A percentile compares a stretch with the other conserved stretches of the same genome.
phyloP scores from a whole-genome alignment of 1,284 basidiomycete genomes.

The Microbotryum silenes-acaulis region DNA sequence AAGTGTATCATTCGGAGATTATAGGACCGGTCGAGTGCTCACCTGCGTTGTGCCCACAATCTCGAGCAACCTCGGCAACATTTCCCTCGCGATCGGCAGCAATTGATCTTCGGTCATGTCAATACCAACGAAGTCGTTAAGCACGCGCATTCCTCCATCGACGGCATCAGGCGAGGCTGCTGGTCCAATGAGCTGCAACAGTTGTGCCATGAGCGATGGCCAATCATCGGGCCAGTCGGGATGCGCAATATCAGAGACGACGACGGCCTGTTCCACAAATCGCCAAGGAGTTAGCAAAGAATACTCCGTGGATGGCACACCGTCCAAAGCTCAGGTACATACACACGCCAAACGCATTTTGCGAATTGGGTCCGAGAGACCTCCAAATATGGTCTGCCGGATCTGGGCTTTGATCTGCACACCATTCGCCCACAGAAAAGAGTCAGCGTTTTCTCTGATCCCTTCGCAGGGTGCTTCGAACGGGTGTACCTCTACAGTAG shows the following conservation, averaged over 20 bases:
- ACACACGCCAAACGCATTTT: conserved; percentile 78
- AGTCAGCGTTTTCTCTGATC: neutral
- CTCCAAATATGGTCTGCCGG: conserved; percentile 63
- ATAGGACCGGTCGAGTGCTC: conserved; percentile 25
- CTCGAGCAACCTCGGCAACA: conserved; percentile 74
- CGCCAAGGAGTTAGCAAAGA: neutral
- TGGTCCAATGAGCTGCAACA: conserved; percentile 62
- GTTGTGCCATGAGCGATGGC: conserved; percentile 62
- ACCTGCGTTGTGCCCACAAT: conserved; percentile 71
- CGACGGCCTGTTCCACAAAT: conserved; percentile 56
- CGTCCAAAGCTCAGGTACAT: conserved; percentile 38
- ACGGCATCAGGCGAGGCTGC: conserved; percentile 63
- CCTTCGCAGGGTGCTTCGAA: neutral
- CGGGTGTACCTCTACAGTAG: conserved; percentile 13
- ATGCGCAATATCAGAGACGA: conserved; percentile 72
- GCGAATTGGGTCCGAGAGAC: conserved; percentile 70
- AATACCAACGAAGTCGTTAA: conserved; percentile 74
- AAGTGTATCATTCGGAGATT: neutral
- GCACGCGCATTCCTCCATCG: conserved; percentile 90
- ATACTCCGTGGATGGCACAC: neutral
- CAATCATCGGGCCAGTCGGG: conserved; percentile 94
- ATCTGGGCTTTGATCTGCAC: conserved; percentile 66
- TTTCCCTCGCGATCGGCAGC: conserved; percentile 70
- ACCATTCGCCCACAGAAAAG: neutral
- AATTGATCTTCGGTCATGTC: conserved; percentile 89